Evolutionary conservation across 2,329 filamentous ascomycete genomes (phyloP).

Genomic region (Fusarium guadeloupense): DNA sequence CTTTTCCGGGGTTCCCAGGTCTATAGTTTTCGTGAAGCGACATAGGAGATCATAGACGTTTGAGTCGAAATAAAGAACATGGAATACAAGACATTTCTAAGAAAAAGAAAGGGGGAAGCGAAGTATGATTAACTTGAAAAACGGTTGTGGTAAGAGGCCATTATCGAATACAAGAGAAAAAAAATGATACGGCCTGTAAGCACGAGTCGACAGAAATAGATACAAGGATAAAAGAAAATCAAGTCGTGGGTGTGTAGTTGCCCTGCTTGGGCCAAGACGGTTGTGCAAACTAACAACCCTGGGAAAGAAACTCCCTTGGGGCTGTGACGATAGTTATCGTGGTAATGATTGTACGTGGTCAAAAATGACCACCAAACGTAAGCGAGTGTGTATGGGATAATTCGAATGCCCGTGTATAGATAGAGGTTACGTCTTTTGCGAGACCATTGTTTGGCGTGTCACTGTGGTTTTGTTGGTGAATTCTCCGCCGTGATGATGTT

Average conservation of each 20-base stretch:
- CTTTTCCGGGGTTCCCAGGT: slow-evolving; percentile 41
- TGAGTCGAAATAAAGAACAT: slow-evolving; percentile 17
- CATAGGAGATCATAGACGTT: slow-evolving; percentile 42
- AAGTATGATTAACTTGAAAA: slow-evolving; percentile 31
- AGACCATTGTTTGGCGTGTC: too few relatives aligned
- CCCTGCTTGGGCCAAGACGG: slow-evolving; percentile 34
- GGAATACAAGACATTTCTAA: slow-evolving; percentile 26
- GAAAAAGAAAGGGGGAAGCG: slow-evolving; percentile 24
- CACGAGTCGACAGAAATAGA: slow-evolving; percentile 33
- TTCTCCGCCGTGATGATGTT: slow-evolving; percentile 10
- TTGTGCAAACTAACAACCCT: slow-evolving; percentile 30
- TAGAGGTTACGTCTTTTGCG: slow-evolving; percentile 9
- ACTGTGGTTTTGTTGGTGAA: slow-evolving; percentile 16
- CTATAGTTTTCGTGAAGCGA: slow-evolving; percentile 42
- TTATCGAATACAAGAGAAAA: slow-evolving; percentile 26
- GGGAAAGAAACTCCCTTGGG: slow-evolving; percentile 14
- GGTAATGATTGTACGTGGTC: slow-evolving; percentile 1
- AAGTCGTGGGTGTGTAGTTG: slow-evolving; percentile 34
- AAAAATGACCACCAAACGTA: slow-evolving; percentile 6
- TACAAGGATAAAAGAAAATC: slow-evolving; percentile 31
- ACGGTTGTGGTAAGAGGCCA: slow-evolving; percentile 33
- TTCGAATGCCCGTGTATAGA: slow-evolving; percentile 12
- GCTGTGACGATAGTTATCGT: slow-evolving; percentile 19
- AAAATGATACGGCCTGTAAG: slow-evolving; percentile 38
- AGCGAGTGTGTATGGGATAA: slow-evolving; percentile 19